A percentile compares a stretch with the other conserved stretches of the same genome.
Conservation (phyloP, 169 alveolate species). For the Theileria orientalis region DNA sequence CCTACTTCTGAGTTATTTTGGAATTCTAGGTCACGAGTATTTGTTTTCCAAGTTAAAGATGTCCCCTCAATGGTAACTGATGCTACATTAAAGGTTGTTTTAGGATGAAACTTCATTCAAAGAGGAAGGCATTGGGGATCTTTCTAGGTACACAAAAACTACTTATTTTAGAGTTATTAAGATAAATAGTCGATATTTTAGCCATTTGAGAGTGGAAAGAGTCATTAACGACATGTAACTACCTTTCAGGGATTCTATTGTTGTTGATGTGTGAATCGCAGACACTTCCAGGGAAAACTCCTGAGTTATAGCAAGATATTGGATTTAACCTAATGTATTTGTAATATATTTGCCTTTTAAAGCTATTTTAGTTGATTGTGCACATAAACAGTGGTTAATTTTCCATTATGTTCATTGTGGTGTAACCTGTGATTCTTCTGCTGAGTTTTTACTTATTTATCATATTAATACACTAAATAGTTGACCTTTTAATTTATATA, state of each 20-base stretch:
- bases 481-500: background rate
- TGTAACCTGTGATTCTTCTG: background rate
- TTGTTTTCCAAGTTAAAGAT: slow-evolving; percentile 38
- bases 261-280: slow-evolving; percentile 60
- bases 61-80: slow-evolving; percentile 55
- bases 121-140: slow-evolving; percentile 13
- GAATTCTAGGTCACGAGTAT: slow-evolving; percentile 41
- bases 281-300: slow-evolving; percentile 20
- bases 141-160: slow-evolving; percentile 42
- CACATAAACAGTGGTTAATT: too few species aligned
- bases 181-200: too few species aligned
- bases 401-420: background rate
- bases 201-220: too few species aligned
- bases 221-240: too few species aligned
- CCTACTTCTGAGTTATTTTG: slow-evolving; percentile 20
- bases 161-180: too few species aligned
- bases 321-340: background rate
- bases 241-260: slow-evolving; percentile 44
- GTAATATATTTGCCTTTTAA: too few species aligned
- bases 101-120: slow-evolving; percentile 39
- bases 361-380: too few species aligned
- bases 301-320: slow-evolving; percentile 8
- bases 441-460: too few species aligned
- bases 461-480: too few species aligned
- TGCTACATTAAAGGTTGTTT: background rate